Percentiles rank a stretch among this genome's conserved stretches.
These are phyloP conservation scores for Gentiana macrophylla DNA, from an alignment of 257 asterid species.

Conservation along the genomic window DNA sequence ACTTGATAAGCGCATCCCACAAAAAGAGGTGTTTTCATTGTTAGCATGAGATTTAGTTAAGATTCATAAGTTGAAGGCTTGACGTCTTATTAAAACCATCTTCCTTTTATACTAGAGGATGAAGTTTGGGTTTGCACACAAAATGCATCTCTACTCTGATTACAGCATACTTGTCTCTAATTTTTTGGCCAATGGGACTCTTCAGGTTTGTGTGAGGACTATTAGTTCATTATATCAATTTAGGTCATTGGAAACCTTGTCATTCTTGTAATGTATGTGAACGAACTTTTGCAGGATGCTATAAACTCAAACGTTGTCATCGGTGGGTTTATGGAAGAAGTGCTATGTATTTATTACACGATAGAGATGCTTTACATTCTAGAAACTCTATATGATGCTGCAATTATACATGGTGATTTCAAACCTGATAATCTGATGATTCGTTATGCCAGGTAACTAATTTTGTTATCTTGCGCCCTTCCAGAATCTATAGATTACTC, in stretches of 20 bases:
- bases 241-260: neutral
- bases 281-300: constrained; percentile 59
- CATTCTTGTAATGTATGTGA: constrained; percentile 8
- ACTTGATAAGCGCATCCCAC: constrained; percentile 71
- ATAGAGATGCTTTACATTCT: constrained; percentile 84
- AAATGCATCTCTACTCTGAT: constrained; percentile 85
- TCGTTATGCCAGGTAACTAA: constrained; percentile 76
- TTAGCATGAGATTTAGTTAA: constrained; percentile 6
- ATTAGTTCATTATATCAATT: constrained; percentile 8
- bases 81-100: constrained; percentile 11
- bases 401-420: constrained; percentile 86
- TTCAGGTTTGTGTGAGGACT: constrained; percentile 54
- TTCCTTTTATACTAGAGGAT: constrained; percentile 47
- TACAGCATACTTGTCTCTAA: constrained; percentile 81
- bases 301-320: constrained; percentile 53
- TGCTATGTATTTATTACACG: constrained; percentile 77
- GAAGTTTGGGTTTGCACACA: constrained; percentile 79
- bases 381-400: constrained; percentile 62
- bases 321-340: constrained; percentile 84
- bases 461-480: no score
- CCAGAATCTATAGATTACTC: no score
- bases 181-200: constrained; percentile 78
- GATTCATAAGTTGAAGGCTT: constrained; percentile 8
- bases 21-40: constrained; percentile 44
- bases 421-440: constrained; percentile 93